Base-by-base conservation (phyloP, 2,329 filamentous ascomycete genomes). In the Penicillium sp. region DNA sequence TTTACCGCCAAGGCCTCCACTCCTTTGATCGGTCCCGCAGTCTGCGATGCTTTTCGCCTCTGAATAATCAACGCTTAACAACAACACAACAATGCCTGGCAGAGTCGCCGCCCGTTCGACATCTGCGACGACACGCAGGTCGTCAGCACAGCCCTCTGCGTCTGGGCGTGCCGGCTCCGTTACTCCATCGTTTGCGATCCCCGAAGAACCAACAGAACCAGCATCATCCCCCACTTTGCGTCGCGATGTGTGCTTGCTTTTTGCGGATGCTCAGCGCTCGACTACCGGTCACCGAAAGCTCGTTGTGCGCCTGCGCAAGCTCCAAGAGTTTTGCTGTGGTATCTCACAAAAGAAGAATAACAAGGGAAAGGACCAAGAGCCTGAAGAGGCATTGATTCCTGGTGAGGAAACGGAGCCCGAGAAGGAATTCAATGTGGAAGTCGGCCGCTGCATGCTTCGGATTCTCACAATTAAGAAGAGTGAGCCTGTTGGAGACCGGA, bases 251-350 rank as follows among this genome's bases (percentile, higher is more conserved):
- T 89, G 87, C 71, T 77, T 82, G 54, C 82, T 91, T 49, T 93
- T 93, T 70, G 83, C 83, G 63, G 89, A 93, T 73, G 92, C 93
- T 35, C 94, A 99, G 75, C 88, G 89, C 67, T 96, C 90, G 1
- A 96, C 90, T 0, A 91, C 93, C 1, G 90, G 90, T 2, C 94
- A 99, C 73, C 83, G 93, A 59, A 97, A 97, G 72, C 83, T 96
- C 0, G 89, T 89, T 4, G 89, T 97, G 59, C 92, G 87, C 49
- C 79, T 99, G 60, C 87, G 93, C 62, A 97, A 96, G 76, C 84
- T 96, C 43, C 93, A 97, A 69, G 93, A 97, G 72, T 82, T 88
- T 38, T 96, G 91, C 77, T 84, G 81, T 62, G 85, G 83, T 51
- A 83, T 86, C 60, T 77, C 78, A 1, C 74, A 76, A 38, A 75